Conservation (phyloP, 2,329 filamentous ascomycete genomes). For the Colletotrichum lentis region DNA sequence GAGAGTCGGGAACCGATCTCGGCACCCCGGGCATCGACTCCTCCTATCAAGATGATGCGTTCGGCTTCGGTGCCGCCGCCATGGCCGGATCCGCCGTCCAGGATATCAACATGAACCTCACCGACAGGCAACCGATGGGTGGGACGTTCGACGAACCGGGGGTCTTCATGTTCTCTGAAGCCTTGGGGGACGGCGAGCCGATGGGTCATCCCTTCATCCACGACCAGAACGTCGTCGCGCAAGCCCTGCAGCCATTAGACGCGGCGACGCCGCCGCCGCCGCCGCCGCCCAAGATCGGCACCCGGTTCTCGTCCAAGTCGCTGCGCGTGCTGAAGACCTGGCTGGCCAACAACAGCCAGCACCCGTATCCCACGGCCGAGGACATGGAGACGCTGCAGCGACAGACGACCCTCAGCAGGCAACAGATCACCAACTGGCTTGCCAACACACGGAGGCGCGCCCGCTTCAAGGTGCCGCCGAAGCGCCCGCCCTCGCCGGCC, state of each 20-base stretch:
- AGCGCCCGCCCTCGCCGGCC: constrained; percentile 28
- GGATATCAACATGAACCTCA: neutral
- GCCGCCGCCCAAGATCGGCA: constrained; percentile 41
- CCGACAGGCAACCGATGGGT: neutral
- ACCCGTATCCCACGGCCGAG: constrained; percentile 23
- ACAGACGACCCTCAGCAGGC: constrained; percentile 28
- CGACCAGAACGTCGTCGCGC: neutral
- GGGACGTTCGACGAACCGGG: neutral
- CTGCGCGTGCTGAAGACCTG: constrained; percentile 39
- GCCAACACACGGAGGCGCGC: constrained; percentile 29
- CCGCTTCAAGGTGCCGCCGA: constrained; percentile 28
- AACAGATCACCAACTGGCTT: constrained; percentile 37
- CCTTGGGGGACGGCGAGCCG: neutral
- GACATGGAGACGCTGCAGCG: constrained; percentile 30
- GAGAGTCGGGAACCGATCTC: neutral
- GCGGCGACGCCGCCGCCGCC: constrained; percentile 17
- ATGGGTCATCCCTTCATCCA: neutral
- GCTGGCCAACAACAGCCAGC: constrained; percentile 31
- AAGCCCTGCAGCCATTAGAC: neutral
- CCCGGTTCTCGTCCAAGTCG: constrained; percentile 40
- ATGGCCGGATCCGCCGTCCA: neutral
- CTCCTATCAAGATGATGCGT: neutral
- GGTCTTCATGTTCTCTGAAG: constrained; percentile 9
- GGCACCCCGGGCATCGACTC: too few relatives aligned
- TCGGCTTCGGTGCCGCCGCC: neutral